Evolutionary conservation across 768 basidiomycete species (phyloP).

Genomic region (Pleurotus eryngii): DNA sequence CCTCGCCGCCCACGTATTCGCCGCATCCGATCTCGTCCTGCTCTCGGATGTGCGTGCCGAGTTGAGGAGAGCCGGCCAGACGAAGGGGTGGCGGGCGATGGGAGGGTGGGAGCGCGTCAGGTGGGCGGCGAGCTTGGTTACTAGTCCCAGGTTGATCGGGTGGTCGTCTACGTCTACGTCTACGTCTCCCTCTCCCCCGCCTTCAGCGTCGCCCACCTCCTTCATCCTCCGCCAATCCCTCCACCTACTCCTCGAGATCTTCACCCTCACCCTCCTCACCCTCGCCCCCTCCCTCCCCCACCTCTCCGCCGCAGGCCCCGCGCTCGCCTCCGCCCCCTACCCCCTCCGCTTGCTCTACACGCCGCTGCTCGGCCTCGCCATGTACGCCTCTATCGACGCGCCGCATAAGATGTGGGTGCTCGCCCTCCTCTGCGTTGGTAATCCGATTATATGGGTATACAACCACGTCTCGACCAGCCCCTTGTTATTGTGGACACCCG

Average conservation of each 20-base stretch:
- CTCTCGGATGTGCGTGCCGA: neutral
- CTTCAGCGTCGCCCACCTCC: neutral
- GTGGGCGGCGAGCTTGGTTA: neutral
- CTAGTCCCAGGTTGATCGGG: constrained; percentile 4
- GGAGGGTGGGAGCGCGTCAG: neutral
- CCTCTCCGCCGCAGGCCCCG: neutral
- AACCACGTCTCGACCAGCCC: neutral
- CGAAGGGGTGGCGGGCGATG: neutral
- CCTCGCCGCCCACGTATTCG: neutral
- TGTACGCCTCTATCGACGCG: neutral
- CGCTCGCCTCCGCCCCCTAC: neutral
- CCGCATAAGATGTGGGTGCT: neutral
- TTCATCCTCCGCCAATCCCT: neutral
- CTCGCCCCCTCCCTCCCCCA: neutral
- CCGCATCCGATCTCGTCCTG: neutral
- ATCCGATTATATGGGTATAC: too few relatives aligned
- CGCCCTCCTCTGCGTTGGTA: neutral
- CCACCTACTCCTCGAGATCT: neutral
- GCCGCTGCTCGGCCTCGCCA: neutral
- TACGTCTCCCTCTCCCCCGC: too few relatives aligned
- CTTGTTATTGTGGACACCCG: constrained; percentile 11
- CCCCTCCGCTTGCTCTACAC: neutral
- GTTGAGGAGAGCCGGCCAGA: neutral
- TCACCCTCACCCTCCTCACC: neutral
- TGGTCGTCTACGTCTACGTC: too few relatives aligned